A percentile compares a stretch with the other conserved stretches of the same genome.
These are phyloP conservation scores for Camellia oleifera DNA, from an alignment of 179 eudicot genomes.

Conservation along the genomic window DNA sequence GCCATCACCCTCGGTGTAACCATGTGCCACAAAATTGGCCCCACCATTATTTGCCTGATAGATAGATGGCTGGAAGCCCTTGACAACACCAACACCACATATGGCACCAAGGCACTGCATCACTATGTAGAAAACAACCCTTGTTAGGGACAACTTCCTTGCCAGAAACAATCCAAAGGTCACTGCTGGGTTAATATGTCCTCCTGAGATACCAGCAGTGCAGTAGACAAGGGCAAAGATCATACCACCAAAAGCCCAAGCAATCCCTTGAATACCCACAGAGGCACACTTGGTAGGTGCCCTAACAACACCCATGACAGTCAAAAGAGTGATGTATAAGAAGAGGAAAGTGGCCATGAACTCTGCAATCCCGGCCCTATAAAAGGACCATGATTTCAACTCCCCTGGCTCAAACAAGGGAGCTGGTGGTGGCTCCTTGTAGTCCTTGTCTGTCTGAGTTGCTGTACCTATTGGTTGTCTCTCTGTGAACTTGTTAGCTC, in stretches of 20 bases:
- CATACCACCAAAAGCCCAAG: constrained; percentile 97
- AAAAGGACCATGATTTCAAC: constrained; percentile 49
- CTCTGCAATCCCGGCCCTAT: constrained; percentile 64
- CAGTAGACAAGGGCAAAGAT: constrained; percentile 90
- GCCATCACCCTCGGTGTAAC: constrained; percentile 50
- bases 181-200: constrained; percentile 62
- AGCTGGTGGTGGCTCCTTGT: constrained; percentile 61
- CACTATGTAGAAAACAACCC: constrained; percentile 57
- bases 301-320: constrained; percentile 39
- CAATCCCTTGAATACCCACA: constrained; percentile 82
- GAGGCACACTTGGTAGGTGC: constrained; percentile 44
- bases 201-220: constrained; percentile 48
- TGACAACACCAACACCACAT: constrained; percentile 58
- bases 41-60: constrained; percentile 36
- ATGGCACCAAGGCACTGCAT: constrained; percentile 64
- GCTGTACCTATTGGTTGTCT: constrained; percentile 49
- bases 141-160: constrained; percentile 50
- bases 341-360: constrained; percentile 58
- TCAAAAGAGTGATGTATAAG: constrained; percentile 45
- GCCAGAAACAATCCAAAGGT: constrained; percentile 57
- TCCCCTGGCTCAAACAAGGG: constrained; percentile 58
- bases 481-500: constrained; percentile 54
- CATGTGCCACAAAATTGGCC: constrained; percentile 33
- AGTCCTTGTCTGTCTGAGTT: constrained; percentile 55
- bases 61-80: constrained; percentile 34